Evolutionary conservation across 169 alveolate species (phyloP), one percentile per base, ranked within the genome.

Genomic region (Perkinsus chesapeaki): DNA sequence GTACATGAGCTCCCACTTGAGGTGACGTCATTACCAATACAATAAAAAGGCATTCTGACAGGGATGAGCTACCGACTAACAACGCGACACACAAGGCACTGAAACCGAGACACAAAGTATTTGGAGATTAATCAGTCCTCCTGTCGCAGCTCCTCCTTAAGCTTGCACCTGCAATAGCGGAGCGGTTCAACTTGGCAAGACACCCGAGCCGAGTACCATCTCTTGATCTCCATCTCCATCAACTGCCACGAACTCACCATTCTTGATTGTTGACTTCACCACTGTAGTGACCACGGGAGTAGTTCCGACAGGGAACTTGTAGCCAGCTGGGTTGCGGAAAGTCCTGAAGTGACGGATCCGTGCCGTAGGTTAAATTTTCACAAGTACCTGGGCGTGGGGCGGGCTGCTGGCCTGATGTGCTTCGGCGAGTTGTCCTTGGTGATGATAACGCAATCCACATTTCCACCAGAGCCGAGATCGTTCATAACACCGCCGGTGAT

Each of bases 391-490:
- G 82, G 82, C 36, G 82, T 60, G 36, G 82, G 82, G 3, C 82
- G 82, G 27, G 82, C 82, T 60, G 82, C 82, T 34, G 82, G 82
- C 31, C 82, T 60, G 82, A 60, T 60, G 82, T 60, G 82, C 82
- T 60, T 60, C 31, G 82, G 82, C 37, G 37, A 20, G 82, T 60
- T 1, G 31, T 97, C 97, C 93, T 96, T 97, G 91, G 96, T 97
- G 94, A 99, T 97, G 92, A 98, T 97, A 39, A 97, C 97, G 10
- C 98, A 96, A 96, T 99, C 99, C 31, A 99, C 99, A 95, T 98
- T 98, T 60, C 99, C 98, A 39, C 99, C 99, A 39, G 99, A 97
- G 27, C 99, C 99, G 93, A 99, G 95, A 96, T 99, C 99, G 96
- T 99, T 98, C 95, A 97, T 96, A 92, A 99, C 98, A 95, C 99